Conservation (phyloP, 2,329 filamentous ascomycete species). For the Pseudonectria buxi region DNA sequence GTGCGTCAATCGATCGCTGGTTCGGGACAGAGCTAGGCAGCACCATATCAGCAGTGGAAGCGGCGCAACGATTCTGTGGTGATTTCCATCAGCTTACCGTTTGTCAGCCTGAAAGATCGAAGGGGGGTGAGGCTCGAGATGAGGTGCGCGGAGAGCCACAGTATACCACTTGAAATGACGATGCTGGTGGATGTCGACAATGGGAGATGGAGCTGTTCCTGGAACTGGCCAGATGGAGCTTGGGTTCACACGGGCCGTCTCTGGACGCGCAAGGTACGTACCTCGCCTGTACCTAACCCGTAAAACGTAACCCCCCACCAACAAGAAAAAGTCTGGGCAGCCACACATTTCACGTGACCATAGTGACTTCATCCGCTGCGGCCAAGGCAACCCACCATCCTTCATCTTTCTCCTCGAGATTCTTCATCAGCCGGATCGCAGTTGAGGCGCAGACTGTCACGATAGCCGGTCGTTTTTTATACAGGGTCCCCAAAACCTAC, state of each 20-base stretch:
- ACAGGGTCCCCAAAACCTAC: conserved; percentile 1
- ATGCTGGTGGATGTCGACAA: background rate
- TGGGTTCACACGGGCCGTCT: conserved; percentile 4
- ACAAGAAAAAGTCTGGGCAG: conserved; percentile 15
- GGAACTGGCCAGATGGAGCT: conserved; percentile 25
- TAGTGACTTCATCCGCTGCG: conserved; percentile 24
- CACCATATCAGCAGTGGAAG: conserved; percentile 8
- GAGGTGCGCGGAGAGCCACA: no score
- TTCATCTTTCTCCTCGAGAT: conserved; percentile 18
- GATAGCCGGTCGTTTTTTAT: conserved; percentile 4
- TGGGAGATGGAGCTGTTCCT: conserved; percentile 3
- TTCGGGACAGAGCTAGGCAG: conserved; percentile 4
- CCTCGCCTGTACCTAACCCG: conserved; percentile 1
- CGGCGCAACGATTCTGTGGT: background rate
- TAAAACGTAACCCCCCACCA: conserved; percentile 4
- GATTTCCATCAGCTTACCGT: no score
- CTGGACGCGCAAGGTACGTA: conserved; percentile 15
- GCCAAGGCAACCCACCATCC: conserved; percentile 21
- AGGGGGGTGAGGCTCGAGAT: no score
- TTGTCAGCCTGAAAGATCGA: no score
- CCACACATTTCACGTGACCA: conserved; percentile 17
- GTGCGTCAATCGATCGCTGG: conserved; percentile 6
- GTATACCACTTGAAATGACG: background rate
- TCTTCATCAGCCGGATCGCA: conserved; percentile 12
- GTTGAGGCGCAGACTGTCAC: conserved; percentile 8